Conservation (phyloP, 257 asterid species). For the Jaltomata sinuosa region DNA sequence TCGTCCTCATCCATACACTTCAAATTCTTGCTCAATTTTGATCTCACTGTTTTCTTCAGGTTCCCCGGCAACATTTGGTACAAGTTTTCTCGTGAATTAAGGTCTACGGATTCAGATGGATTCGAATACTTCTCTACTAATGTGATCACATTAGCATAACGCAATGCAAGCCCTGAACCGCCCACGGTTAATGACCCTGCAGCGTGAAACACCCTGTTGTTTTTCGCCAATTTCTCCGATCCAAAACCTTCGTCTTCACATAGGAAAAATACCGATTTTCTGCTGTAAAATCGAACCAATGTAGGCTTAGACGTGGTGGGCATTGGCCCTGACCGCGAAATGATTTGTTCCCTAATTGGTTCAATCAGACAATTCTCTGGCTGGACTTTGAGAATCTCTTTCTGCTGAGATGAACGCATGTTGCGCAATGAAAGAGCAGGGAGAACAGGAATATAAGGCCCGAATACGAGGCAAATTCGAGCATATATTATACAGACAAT, state of each 20-base stretch:
- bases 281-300: constrained; percentile 54
- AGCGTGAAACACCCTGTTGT: constrained; percentile 39
- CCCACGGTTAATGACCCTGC: constrained; percentile 69
- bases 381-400: not conserved
- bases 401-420: constrained; percentile 8
- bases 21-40: constrained; percentile 61
- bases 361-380: constrained; percentile 2
- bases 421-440: constrained; percentile 6
- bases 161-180: constrained; percentile 66
- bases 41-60: constrained; percentile 37
- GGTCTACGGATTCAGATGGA: constrained; percentile 20
- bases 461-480: constrained; percentile 44
- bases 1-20: constrained; percentile 30
- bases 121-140: constrained; percentile 43
- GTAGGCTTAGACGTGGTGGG: constrained; percentile 21
- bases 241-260: constrained; percentile 15
- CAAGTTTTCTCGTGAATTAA: constrained; percentile 29
- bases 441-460: constrained; percentile 17
- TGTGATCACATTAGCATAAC: constrained; percentile 59
- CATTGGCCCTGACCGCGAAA: constrained; percentile 46
- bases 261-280: constrained; percentile 13
- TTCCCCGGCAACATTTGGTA: constrained; percentile 76
- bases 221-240: not conserved
- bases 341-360: constrained; percentile 20
- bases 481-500: constrained; percentile 35